Base-by-base conservation (phyloP, 768 basidiomycete species). In the Tylopilus rubrobrunneus region DNA sequence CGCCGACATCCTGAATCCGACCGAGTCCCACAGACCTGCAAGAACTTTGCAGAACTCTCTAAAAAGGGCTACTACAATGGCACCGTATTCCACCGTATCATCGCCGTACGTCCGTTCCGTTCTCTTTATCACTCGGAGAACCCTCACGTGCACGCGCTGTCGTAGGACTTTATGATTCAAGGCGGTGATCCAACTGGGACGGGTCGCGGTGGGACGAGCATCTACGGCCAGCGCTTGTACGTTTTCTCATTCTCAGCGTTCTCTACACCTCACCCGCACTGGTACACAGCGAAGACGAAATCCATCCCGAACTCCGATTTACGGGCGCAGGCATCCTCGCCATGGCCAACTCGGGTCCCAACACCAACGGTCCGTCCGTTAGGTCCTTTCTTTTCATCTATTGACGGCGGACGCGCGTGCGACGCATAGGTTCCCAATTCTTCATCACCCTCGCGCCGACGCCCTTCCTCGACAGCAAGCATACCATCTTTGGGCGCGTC, bases 321-420 rank as follows among this genome's bases (percentile, higher is more conserved):
- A 94, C 93, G 2, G 96, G 96, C 17, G 94, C 95, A 41, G 96
- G 96, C 21, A 94, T 98, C 53, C 83, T 98, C 25, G 93, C 92
- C 9, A 92, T 93, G 91, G 97, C 97, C 34, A 99, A 99, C 72
- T 92, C 95, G 43, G 95, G 95, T 11, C 89, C 89, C n/a, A 91
- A 92, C 67, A 88, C 87, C 25, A 93, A 92, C 63, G 87, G 91
- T 83, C 55, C 29, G 50, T 52, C 39, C 19, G 19, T 19, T 19
- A 19, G 19, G 19, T 19, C 36, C 36, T 17, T 3, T 14, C 6
- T 5, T 25, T 25, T 25, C 5, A 25, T 25, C 5, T 25, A 25
- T 31, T 31, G 31, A 31, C 31, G 31, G 10, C 31, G 31, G 2
- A 31, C 31, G 29, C 29, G 29, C 29, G 29, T 9, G 29, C 29